Evolutionary conservation across 1,284 basidiomycete species (phyloP), one percentile per base, ranked within the genome.

Genomic region (Irpex rosettiformis): DNA sequence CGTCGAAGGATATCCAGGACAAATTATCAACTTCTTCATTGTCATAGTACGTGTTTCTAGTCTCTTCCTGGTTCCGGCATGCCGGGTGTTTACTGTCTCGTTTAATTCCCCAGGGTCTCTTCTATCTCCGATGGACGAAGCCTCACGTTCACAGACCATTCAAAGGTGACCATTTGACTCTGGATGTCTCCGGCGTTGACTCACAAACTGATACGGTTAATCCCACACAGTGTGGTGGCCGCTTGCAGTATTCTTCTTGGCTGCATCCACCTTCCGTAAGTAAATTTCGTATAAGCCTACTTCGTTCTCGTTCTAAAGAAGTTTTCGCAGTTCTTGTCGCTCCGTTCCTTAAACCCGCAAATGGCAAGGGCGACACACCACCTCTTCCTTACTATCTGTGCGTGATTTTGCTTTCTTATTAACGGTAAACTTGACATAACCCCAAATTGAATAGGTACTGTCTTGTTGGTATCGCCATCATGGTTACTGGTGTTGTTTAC

Each of bases 381-480:
- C 83, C 82, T 4, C 66, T 85, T 37, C 81, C 84, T 2, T 85
- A 85, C 62, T 85, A 84, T 64, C 65, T 85, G 75, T 84, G 58
- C 24, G 78, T 69, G 6, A 18, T 37, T 13, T 45, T n/a, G 18
- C 16, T 30, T 25, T 5, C 4, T 28, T 29, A n/a, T 58, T 18
- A 11, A 18, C 48, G 25, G 27, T n/a, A 25, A 21, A 21, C 24
- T 25, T 7, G n/a, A 28, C 30, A 25, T 47, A 18, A 11, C 48
- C 13, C 21, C 27, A n/a, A 51, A 11, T 18, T 33, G 6, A 11
- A 1, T 51, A 82, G 81, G 56, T 83, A 85, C 67, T 82, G 79
- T 60, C 71, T 85, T 2, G 79, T 85, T 4, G 82, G 81, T 3
- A 83, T 84, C 58, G 79, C 65, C 0, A 66, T 84, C 56, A 73